A percentile compares a stretch with the other conserved stretches of the same genome.
phyloP scores from a whole-genome alignment of 2,329 filamentous ascomycete genomes.

The Beauveria brongniartii region DNA sequence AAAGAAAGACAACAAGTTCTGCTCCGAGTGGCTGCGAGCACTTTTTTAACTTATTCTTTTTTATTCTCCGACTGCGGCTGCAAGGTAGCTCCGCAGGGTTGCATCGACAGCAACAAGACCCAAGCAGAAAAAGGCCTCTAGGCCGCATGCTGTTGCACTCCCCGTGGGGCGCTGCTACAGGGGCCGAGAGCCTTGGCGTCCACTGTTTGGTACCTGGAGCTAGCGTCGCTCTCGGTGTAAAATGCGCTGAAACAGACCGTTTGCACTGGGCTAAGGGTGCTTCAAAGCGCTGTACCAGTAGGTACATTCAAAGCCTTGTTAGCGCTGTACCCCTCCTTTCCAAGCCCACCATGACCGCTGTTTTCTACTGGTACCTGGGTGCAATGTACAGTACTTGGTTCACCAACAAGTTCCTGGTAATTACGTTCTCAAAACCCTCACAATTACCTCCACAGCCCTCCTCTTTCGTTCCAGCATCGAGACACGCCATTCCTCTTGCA shows the following conservation, averaged over 20 bases:
- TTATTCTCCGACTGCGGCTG: neutral
- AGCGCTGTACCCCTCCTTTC: too few relatives aligned
- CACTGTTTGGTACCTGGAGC: neutral
- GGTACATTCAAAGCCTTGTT: neutral
- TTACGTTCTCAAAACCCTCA: neutral
- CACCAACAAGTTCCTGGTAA: too few relatives aligned
- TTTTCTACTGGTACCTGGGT: too few relatives aligned
- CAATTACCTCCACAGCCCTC: constrained; percentile 12
- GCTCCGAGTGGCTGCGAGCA: neutral
- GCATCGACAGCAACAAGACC: neutral
- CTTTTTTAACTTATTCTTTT: neutral
- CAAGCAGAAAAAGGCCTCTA: neutral
- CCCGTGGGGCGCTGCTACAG: neutral
- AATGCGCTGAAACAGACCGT: neutral
- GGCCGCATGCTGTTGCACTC: neutral
- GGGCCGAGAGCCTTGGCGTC: neutral
- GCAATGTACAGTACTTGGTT: too few relatives aligned
- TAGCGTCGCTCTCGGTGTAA: neutral
- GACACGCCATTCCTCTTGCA: constrained; percentile 28
- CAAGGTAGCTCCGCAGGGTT: neutral
- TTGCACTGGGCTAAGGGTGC: neutral
- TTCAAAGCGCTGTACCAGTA: neutral
- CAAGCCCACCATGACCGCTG: too few relatives aligned
- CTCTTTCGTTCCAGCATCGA: constrained; percentile 30
- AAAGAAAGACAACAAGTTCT: neutral